Conservation (phyloP, 2,329 filamentous ascomycete genomes). For the Septoria petroselini region DNA sequence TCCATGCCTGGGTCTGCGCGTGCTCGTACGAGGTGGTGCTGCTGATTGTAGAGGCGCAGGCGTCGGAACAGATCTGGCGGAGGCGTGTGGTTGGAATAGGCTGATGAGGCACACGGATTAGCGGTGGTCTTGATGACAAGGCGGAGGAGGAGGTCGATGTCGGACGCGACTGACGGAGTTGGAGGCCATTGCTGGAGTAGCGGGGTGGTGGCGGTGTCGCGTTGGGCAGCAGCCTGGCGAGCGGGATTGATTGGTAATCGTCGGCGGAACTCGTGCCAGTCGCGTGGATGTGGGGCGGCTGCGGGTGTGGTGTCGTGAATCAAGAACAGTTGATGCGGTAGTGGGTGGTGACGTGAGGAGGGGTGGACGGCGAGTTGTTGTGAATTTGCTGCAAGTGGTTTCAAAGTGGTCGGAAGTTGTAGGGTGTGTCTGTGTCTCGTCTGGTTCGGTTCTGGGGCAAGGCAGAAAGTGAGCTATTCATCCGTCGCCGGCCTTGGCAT, state of each 20-base stretch:
- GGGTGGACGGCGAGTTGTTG: too few relatives aligned
- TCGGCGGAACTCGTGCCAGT: neutral
- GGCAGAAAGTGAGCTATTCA: too few relatives aligned
- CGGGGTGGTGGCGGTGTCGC: neutral
- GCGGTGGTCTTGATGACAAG: constrained; percentile 1
- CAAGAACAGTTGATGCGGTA: too few relatives aligned
- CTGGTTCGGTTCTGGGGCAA: too few relatives aligned
- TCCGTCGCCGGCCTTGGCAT: too few relatives aligned
- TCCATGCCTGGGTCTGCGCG: constrained; percentile 80
- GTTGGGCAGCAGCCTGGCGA: too few relatives aligned
- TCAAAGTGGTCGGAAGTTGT: neutral
- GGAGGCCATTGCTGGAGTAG: constrained; percentile 18
- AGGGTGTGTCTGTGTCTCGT: neutral
- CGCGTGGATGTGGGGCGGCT: neutral
- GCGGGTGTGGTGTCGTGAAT: neutral
- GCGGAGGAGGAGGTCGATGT: constrained; percentile 2
- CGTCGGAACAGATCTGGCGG: constrained; percentile 81
- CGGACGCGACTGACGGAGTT: constrained; percentile 17
- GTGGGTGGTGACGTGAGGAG: too few relatives aligned
- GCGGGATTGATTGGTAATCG: neutral
- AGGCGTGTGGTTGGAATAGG: constrained; percentile 73
- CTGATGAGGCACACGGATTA: constrained; percentile 45
- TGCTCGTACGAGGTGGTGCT: constrained; percentile 81
- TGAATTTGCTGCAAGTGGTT: too few relatives aligned
- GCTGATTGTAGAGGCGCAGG: constrained; percentile 75